Base-by-base conservation (phyloP, 495 filamentous ascomycete genomes). In the Lentithecium fluviatile region DNA sequence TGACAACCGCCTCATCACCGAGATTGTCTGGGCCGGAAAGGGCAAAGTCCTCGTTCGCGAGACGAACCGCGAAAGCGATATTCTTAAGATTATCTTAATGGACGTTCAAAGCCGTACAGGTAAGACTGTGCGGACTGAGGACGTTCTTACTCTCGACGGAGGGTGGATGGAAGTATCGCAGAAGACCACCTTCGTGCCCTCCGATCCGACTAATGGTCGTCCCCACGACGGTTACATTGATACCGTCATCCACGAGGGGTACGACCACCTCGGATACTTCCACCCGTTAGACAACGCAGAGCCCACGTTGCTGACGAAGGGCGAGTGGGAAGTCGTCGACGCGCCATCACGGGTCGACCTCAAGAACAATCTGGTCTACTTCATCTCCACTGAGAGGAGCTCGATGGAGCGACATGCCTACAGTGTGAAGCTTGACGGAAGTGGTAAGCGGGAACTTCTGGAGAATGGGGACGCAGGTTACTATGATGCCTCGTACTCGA, bases 111-210 rank as follows among this genome's bases (percentile, higher is more conserved):
- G 78, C 6, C 83, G 89, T 34, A 85, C 81, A n/a, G 91, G 89
- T 15, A 89, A 87, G 70, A 82, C 91, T 11, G 85, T 96, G 42
- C 79, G 92, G 54, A 84, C 83, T 13, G 78, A 85, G 19, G 85
- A 98, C 71, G 84, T 97, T 57, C 81, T 84, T 52, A 82, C 82
- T 25, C 75, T 97, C 6, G 94, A 98, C 72, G 92, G 93, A 12
- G 94, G 94, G 43, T 98, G 94, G 94, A 94, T 97, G 63, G 94
- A 98, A 73, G 89, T 96, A 36, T 88, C 91, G 0, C 85, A 97
- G 65, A 82, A 85, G 26, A 97, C 94, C 2, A 82, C 78, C 57
- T 96, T 87, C 68, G 87, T 98, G 52, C 95, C 94, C 7, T 88
- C 91, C 2, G 88, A 96, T 70, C 83, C 88, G 37, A 65, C 73